Evolutionary conservation across 371 early-diverging fungal genomes (phyloP), one percentile per base, ranked within the genome.

Genomic region (Mortierella sp.): DNA sequence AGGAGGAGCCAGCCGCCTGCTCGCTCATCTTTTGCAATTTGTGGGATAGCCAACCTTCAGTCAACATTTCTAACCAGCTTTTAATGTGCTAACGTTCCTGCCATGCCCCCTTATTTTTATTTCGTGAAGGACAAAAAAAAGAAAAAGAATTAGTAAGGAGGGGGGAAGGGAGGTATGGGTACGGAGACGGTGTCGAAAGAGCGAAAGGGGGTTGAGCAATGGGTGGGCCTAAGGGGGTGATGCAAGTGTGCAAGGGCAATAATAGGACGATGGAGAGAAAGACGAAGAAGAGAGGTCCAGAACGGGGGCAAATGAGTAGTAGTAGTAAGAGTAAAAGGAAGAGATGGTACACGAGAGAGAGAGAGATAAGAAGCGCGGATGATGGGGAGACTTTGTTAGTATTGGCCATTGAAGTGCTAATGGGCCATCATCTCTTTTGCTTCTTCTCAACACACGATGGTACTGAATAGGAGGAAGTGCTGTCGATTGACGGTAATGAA

Each of bases 181-280:
- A 16, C 38, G 38, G 63, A 63, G 63, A 63, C 38, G 63, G 32
- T 7, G 35, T 63, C 18, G 60, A 63, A 35, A 35, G 63, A 63
- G 18, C 16, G 35, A 35, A 63, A 63, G 63, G 63, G 60, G 63
- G 63, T 63, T 63, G 63, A 63, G 35, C 35, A 63, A 63, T 63
- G 63, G 35, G 63, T 35, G 32, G 18, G 35, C 16, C 12, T 32
- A 60, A 60, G 63, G 63, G 56, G 63, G 32, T 14, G 63, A 16
- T 32, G 32, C 16, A 6, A 18, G 32, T 32, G 63, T 60, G 29
- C 60, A 60, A 60, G 63, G 63, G 32, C 56, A 56, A 41, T 41
- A 41, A 41, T 7, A 41, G 7, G 41, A 41, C 41, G 6, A 41
- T 41, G 41, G 41, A 41, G 6, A 41, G 41, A 2, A 11, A 14